Evolutionary conservation across 345 rosid genomes (phyloP).

Genomic region (Boechera retrofracta): DNA sequence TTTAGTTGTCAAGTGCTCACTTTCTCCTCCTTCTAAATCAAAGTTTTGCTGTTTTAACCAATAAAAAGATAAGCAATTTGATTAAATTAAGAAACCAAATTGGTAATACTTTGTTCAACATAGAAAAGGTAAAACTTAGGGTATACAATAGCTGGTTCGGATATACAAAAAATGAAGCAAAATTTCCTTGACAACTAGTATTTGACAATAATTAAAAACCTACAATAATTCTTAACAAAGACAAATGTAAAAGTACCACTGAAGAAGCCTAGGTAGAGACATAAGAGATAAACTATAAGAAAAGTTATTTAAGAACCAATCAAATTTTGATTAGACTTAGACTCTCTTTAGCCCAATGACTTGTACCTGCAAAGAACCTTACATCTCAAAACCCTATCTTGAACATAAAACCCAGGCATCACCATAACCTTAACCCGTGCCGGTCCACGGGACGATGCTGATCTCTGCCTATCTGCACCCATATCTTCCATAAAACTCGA

Average conservation of each 20-base stretch:
- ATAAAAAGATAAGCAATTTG: no score
- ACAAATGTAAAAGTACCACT: neutral
- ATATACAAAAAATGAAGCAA: neutral
- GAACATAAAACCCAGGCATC: slow-evolving; percentile 91
- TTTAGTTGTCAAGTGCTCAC: neutral
- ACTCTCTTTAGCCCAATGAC: slow-evolving; percentile 47
- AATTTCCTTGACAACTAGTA: slow-evolving; percentile 1
- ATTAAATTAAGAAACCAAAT: neutral
- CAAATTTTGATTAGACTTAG: slow-evolving; percentile 13
- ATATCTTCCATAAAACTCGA: slow-evolving; percentile 88
- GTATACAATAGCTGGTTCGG: neutral
- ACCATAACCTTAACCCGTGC: slow-evolving; percentile 86
- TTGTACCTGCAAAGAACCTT: slow-evolving; percentile 90
- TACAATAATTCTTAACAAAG: slow-evolving; percentile 9
- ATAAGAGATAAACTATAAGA: slow-evolving; percentile 4
- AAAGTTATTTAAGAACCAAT: neutral
- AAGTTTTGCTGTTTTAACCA: neutral
- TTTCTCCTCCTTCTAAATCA: neutral
- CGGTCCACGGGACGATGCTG: slow-evolving; percentile 44
- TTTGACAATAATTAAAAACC: neutral
- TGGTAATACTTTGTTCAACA: neutral
- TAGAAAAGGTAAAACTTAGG: neutral
- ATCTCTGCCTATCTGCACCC: slow-evolving; percentile 54
- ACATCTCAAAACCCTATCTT: slow-evolving; percentile 78
- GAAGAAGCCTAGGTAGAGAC: slow-evolving; percentile 23